Percentiles rank a stretch among this genome's conserved stretches.
These are phyloP conservation scores for Solanum lycopersicoides DNA, from an alignment of 257 asterid species.

Conservation along the genomic window DNA sequence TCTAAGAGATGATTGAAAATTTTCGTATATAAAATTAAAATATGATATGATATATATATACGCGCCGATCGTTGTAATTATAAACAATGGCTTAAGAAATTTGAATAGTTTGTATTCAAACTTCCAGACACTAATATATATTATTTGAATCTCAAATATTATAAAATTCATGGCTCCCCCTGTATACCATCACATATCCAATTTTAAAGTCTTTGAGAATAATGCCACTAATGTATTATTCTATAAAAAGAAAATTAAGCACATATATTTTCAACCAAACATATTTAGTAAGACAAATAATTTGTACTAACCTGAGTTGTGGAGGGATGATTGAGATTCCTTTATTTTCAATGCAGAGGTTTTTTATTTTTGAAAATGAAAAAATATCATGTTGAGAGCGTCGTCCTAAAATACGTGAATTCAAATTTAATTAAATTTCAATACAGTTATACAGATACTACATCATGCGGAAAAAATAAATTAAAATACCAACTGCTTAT, in stretches of 20 bases:
- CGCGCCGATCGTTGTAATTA: neutral
- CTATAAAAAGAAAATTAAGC: neutral
- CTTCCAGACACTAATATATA: neutral
- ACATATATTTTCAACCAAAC: neutral
- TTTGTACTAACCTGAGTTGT: neutral
- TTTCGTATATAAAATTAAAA: too few species aligned
- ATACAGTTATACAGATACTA: too few species aligned
- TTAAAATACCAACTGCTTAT: neutral
- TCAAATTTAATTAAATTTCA: neutral
- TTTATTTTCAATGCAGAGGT: neutral
- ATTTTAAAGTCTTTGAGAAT: neutral
- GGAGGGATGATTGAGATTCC: neutral
- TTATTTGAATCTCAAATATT: neutral
- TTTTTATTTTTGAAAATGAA: neutral
- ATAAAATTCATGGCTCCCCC: neutral
- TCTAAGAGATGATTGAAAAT: neutral
- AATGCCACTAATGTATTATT: neutral
- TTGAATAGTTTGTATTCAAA: neutral
- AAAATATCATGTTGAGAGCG: neutral
- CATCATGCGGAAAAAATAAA: neutral
- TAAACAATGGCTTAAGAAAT: too few species aligned
- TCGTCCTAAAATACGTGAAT: neutral
- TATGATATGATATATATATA: too few species aligned
- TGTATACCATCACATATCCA: neutral
- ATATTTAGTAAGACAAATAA: neutral